phyloP scores from a whole-genome alignment of 2,329 filamentous ascomycete species.

The Alternaria triticimaculans region DNA sequence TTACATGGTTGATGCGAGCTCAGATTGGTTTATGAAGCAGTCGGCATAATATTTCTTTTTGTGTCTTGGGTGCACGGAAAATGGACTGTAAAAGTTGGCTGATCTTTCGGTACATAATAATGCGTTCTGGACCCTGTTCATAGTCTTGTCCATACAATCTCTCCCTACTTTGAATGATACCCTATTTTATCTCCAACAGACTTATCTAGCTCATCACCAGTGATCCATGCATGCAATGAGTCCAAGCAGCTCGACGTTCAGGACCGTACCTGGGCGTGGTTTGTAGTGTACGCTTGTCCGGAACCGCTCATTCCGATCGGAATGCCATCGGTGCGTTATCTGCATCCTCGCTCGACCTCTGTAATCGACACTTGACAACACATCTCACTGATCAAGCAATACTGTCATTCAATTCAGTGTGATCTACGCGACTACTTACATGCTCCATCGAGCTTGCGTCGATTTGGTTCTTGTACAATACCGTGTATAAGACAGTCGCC shows the following conservation, averaged over 20 bases:
- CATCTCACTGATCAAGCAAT: not conserved
- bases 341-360: not conserved
- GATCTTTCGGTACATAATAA: not conserved
- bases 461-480: not conserved
- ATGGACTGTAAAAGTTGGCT: slow-evolving; percentile 1
- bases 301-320: slow-evolving; percentile 17
- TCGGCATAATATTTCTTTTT: slow-evolving; percentile 10
- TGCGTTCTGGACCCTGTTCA: not conserved
- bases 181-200: not conserved
- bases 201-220: not conserved
- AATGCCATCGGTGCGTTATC: slow-evolving; percentile 2
- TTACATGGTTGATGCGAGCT: slow-evolving; percentile 76
- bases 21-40: slow-evolving; percentile 70
- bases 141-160: not conserved
- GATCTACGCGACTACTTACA: not conserved
- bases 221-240: not conserved
- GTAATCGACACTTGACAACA: not conserved
- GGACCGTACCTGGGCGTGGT: not conserved
- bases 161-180: slow-evolving; percentile 1
- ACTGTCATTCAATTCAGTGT: rapidly evolving
- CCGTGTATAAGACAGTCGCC: not conserved
- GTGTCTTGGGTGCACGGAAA: not conserved
- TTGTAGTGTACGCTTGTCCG: not conserved
- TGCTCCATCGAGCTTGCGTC: not conserved
- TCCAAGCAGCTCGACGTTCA: not conserved